Percentiles rank a stretch among this genome's conserved stretches.
Conservation (phyloP, 805 yeast genomes). For the Suhomyces tanzawaensis region DNA sequence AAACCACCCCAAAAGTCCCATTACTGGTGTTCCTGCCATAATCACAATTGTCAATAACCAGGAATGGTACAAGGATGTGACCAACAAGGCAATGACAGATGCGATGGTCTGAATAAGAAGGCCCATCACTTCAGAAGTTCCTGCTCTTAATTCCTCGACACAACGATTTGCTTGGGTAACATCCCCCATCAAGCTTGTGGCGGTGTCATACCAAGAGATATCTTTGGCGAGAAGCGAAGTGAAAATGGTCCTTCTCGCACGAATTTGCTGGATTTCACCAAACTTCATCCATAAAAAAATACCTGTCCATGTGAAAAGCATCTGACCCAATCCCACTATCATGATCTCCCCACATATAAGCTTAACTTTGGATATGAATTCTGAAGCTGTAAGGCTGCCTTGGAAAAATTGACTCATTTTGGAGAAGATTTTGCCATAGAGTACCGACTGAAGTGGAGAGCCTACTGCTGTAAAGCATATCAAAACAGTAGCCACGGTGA, state of each 20-base stretch:
- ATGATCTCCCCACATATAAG: constrained; percentile 32
- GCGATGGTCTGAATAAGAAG: constrained; percentile 51
- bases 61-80: constrained; percentile 70
- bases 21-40: constrained; percentile 71
- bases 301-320: constrained; percentile 48
- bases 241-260: constrained; percentile 51
- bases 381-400: constrained; percentile 28
- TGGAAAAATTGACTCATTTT: constrained; percentile 25
- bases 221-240: constrained; percentile 44
- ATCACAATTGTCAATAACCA: constrained; percentile 84
- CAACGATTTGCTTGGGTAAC: constrained; percentile 66
- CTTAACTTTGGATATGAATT: constrained; percentile 28
- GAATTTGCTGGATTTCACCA: constrained; percentile 67
- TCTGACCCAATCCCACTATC: constrained; percentile 29
- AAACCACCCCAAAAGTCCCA: constrained; percentile 46
- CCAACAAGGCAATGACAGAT: constrained; percentile 52
- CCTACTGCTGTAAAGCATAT: constrained; percentile 53
- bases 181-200: constrained; percentile 57
- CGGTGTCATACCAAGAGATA: constrained; percentile 62
- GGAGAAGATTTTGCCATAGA: constrained; percentile 64
- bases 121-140: constrained; percentile 66
- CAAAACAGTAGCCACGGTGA: constrained; percentile 24
- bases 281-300: constrained; percentile 60
- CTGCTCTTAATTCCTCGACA: constrained; percentile 67
- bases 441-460: constrained; percentile 59